phyloP scores from a whole-genome alignment of 768 basidiomycete genomes.

The Tephrocybe rancida region DNA sequence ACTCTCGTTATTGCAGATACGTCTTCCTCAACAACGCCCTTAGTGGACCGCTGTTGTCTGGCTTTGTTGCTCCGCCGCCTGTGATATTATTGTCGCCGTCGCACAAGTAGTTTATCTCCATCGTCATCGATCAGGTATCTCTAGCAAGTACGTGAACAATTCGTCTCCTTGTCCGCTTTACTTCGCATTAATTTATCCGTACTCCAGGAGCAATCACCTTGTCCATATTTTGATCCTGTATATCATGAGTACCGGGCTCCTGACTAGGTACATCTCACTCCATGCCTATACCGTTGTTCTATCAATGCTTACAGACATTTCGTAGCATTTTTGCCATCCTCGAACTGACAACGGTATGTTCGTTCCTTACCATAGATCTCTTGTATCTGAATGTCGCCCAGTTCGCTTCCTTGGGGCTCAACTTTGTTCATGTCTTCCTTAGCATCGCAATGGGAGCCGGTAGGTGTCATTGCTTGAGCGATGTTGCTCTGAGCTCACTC shows the following conservation, averaged over 20 bases:
- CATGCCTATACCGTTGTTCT: no score
- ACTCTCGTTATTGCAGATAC: no score
- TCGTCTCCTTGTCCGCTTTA: not conserved
- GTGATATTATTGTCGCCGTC: not conserved
- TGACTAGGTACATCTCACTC: no score
- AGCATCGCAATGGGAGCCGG: not conserved
- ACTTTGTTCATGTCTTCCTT: not conserved
- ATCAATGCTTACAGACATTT: no score
- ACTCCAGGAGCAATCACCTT: not conserved
- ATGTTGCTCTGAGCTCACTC: not conserved
- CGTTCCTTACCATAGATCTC: not conserved
- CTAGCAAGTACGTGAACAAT: no score
- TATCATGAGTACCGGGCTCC: not conserved
- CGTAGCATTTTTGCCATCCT: not conserved
- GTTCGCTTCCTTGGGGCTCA: not conserved
- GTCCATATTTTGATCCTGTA: not conserved
- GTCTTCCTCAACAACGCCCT: no score
- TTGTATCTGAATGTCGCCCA: not conserved
- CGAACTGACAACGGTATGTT: not conserved
- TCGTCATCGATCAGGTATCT: not conserved
- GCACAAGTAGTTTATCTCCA: not conserved
- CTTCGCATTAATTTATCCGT: not conserved
- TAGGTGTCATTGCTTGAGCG: not conserved
- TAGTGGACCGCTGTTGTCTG: not conserved
- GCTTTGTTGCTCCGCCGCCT: not conserved